phyloP scores from a whole-genome alignment of 768 basidiomycete genomes.

The Symmetrospora coprosmae region DNA sequence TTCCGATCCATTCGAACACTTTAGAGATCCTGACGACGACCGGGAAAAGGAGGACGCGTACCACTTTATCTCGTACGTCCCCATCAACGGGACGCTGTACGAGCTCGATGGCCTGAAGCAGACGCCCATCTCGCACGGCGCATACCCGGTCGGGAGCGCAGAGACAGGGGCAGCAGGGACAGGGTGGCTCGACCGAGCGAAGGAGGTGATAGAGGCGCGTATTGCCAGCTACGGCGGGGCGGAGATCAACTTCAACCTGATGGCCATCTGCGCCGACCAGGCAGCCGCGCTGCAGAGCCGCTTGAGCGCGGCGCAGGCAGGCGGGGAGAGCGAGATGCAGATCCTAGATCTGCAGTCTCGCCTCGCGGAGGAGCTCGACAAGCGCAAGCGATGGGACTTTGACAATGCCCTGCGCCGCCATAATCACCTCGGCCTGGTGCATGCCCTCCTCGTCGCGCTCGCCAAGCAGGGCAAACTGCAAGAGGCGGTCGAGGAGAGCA shows the following conservation, averaged over 20 bases:
- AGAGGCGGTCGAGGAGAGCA: conserved; percentile 28
- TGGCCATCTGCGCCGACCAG: conserved; percentile 71
- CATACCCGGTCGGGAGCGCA: conserved; percentile 51
- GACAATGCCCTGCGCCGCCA: conserved; percentile 76
- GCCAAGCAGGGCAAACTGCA: conserved; percentile 56
- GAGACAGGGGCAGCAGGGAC: no score
- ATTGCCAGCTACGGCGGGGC: conserved; percentile 82
- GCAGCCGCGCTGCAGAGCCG: conserved; percentile 54
- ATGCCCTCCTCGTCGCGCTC: conserved; percentile 41
- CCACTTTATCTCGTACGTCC: conserved; percentile 90
- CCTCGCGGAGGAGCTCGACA: conserved; percentile 31
- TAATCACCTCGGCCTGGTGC: conserved; percentile 66
- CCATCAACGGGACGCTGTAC: conserved; percentile 66
- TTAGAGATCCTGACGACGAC: conserved; percentile 51
- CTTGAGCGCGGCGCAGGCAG: conserved; percentile 43
- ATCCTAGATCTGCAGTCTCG: conserved; percentile 4
- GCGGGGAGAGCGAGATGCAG: conserved; percentile 35
- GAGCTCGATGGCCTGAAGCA: conserved; percentile 84
- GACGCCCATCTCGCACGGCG: conserved; percentile 66
- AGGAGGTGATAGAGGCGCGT: conserved; percentile 69
- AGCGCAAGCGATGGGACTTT: conserved; percentile 44
- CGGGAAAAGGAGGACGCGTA: conserved; percentile 64
- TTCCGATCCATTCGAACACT: conserved; percentile 47
- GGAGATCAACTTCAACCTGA: conserved; percentile 84
- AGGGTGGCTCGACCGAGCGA: conserved; percentile 73